Conservation (phyloP, 805 yeast genomes). For the Saccharomycopsis sp. region DNA sequence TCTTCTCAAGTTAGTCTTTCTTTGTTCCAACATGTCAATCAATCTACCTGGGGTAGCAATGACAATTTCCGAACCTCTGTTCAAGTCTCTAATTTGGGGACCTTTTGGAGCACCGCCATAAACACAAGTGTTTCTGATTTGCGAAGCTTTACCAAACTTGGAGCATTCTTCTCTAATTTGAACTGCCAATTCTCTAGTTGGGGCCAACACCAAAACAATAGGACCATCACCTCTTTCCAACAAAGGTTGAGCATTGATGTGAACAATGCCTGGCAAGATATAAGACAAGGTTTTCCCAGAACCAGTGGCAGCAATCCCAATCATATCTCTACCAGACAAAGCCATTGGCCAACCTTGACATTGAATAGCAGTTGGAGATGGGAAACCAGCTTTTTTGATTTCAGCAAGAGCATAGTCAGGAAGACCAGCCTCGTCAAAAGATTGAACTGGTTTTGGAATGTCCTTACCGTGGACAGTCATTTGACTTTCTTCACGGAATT, state of each 20-base stretch:
- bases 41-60: conserved; percentile 99
- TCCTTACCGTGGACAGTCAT: conserved; percentile 79
- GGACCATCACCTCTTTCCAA: conserved; percentile 95
- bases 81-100: conserved; percentile 91
- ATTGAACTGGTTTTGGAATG: conserved; percentile 88
- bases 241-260: conserved; percentile 95
- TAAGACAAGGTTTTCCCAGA: conserved; percentile 97
- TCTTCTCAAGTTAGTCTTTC: conserved; percentile 90
- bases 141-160: conserved; percentile 84
- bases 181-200: conserved; percentile 97
- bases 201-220: conserved; percentile 88
- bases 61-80: conserved; percentile 90
- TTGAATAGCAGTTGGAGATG: conserved; percentile 90
- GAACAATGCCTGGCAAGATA: conserved; percentile 95
- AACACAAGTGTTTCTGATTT: conserved; percentile 94
- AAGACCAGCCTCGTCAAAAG: conserved; percentile 96
- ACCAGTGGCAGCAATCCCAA: conserved; percentile 98
- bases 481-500: conserved; percentile 73
- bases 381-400: conserved; percentile 88
- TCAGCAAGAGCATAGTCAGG: conserved; percentile 87
- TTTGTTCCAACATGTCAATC: conserved; percentile 92
- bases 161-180: conserved; percentile 95
- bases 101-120: conserved; percentile 99
- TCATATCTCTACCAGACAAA: conserved; percentile 95
- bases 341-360: conserved; percentile 99